Evolutionary conservation across 441 rosid genomes (phyloP), one percentile per base, ranked within the genome.

Genomic region (Raphanus hybrid): DNA sequence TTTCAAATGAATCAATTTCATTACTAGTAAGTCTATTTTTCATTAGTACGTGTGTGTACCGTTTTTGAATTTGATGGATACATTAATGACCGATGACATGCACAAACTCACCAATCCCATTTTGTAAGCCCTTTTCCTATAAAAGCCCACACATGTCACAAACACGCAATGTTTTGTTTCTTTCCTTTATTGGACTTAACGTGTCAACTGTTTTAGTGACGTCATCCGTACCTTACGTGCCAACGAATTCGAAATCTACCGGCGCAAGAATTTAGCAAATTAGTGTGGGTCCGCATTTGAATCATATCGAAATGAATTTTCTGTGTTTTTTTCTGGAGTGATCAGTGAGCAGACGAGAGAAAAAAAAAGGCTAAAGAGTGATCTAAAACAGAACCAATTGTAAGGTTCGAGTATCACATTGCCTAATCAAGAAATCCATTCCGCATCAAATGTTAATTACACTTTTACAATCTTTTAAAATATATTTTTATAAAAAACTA

Each of bases 31-130:
- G 12, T 60, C 16, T 43, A 39, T 58, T 16, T 6, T 57, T 57
- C 20, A 5, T 37, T 1, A 20, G 62, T 32, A 18, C 14, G 20
- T 45, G 61, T 18, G 35, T 57, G 20, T 55, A 11, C 64, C 37
- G 12, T 60, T 32, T 11, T n/a, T 18, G 35, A 29, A 67, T 14
- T 26, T 7, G 48, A 52, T 62, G 70, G 57, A 14, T 54, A 64
- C 6, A 26, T 20, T 16, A 62, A 62, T 63, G 55, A 71, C 54
- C 20, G 15, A 54, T 77, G 67, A 58, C 77, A 59, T 34, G 66
- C 61, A 27, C 62, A 69, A 57, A 48, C 32, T 5, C 32, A 66
- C 81, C 81, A 67, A 71, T 73, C 64, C 81, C 77, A 78, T 65
- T 64, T 41, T 55, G 35, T 63, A 52, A 14, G 2, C 70, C 35